Evolutionary conservation across 805 yeast genomes (phyloP).

Genomic region (Starmerella scarabaei): DNA sequence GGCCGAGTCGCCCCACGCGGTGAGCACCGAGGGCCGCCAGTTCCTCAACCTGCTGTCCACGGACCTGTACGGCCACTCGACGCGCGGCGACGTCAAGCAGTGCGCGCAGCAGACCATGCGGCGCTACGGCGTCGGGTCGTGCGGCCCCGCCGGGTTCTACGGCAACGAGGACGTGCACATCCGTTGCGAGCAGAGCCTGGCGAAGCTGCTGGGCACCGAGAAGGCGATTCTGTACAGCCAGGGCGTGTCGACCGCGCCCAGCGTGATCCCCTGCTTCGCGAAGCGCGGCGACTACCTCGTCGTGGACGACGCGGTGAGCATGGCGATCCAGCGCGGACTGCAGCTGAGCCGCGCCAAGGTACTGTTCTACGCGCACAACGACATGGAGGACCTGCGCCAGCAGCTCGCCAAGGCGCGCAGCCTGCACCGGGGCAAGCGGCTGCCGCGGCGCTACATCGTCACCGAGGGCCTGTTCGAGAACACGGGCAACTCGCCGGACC

Average conservation of each 20-base stretch:
- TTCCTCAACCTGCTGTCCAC: slow-evolving; percentile 57
- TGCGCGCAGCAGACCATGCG: slow-evolving; percentile 48
- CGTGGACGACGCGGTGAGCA: slow-evolving; percentile 64
- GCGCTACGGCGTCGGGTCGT: slow-evolving; percentile 86
- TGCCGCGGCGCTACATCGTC: slow-evolving; percentile 80
- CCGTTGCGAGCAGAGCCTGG: slow-evolving; percentile 59
- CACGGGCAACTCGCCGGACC: slow-evolving; percentile 65
- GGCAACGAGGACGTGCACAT: slow-evolving; percentile 90
- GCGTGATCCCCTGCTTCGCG: slow-evolving; percentile 84
- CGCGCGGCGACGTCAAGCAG: slow-evolving; percentile 34
- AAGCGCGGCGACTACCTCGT: slow-evolving; percentile 90
- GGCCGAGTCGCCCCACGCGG: slow-evolving; percentile 1
- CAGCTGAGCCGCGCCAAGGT: slow-evolving; percentile 76
- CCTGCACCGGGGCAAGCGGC: slow-evolving; percentile 40
- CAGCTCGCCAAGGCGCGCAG: slow-evolving; percentile 45
- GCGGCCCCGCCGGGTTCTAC: slow-evolving; percentile 96
- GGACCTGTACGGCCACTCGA: slow-evolving; percentile 57
- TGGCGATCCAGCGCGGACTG: slow-evolving; percentile 79
- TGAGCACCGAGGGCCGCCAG: slow-evolving; percentile 13
- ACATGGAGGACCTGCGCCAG: slow-evolving; percentile 65
- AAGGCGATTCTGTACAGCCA: slow-evolving; percentile 81
- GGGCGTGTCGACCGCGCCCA: slow-evolving; percentile 73
- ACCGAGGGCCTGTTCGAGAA: slow-evolving; percentile 83
- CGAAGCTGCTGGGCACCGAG: slow-evolving; percentile 65
- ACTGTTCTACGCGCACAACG: slow-evolving; percentile 72